Conservation (phyloP, 139 green algal species). For the Prasinococcaceae sp. region DNA sequence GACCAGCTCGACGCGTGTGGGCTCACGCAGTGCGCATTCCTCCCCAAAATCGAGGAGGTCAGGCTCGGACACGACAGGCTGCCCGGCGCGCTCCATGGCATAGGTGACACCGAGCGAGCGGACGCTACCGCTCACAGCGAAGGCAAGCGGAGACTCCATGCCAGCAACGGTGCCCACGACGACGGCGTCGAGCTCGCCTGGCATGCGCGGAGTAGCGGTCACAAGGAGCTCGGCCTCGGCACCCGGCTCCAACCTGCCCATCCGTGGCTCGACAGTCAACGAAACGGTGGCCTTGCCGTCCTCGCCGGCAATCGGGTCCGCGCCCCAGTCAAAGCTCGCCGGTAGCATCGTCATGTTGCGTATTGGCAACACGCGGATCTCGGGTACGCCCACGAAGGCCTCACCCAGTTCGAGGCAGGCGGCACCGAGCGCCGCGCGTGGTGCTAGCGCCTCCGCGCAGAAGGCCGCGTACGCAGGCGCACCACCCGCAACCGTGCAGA, state of each 20-base stretch:
- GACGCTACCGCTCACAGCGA: slow-evolving; percentile 5
- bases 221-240: background rate
- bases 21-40: background rate
- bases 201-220: background rate
- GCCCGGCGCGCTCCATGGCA: background rate
- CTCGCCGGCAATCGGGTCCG: background rate
- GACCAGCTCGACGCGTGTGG: background rate
- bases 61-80: background rate
- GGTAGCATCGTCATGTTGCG: slow-evolving; percentile 17
- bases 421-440: background rate
- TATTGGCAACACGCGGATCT: slow-evolving; percentile 1
- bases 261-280: background rate
- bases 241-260: slow-evolving; percentile 8
- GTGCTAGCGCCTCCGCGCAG: slow-evolving; percentile 2
- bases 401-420: background rate
- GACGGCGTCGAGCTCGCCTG: background rate
- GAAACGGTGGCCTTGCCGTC: background rate
- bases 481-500: background rate
- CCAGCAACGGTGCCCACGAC: slow-evolving; percentile 5
- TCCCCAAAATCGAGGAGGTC: slow-evolving; percentile 1
- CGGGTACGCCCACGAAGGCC: slow-evolving; percentile 4
- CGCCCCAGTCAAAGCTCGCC: slow-evolving; percentile 1
- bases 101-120: too few species aligned
- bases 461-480: background rate
- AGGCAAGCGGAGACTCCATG: slow-evolving; percentile 8